Evolutionary conservation across 495 filamentous ascomycete genomes (phyloP), one percentile per base, ranked within the genome.

Genomic region (Aspergillus baeticus): DNA sequence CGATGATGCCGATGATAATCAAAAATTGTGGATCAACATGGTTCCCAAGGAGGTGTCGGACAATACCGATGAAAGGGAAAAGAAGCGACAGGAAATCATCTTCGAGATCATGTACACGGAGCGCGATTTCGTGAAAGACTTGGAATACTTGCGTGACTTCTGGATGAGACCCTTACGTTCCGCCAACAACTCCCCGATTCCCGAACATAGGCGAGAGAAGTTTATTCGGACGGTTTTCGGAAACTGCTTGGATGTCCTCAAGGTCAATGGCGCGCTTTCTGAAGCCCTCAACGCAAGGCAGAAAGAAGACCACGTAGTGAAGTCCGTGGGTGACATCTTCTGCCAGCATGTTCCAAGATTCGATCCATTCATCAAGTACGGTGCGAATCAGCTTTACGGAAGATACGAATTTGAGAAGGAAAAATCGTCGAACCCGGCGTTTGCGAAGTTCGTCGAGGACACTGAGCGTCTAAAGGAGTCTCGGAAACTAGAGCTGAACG

Each of bases 71-170:
- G 95, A 99, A 55, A 83, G 81, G 56, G 94, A 99, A 67, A 95
- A 96, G 84, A 98, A 97, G 73, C 84, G 95, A 10, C 95, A 99
- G 66, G 95, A 99, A 66, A 87, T 98, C 55, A 97, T 99, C 58
- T 96, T 93, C 21, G 95, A 99, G 67, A 86, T 96, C 59, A 96
- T 96, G 85, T 99, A 99, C 70, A 99, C 95, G 0, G 95, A 99
- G 70, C 85, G 95, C 36, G 95, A 99, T 72, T 99, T 99, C 62
- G 95, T 99, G 68, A 99, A 99, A 77, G 95, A 99, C 67, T 78
- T 99, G 61, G 95, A 99, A 68, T 99, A 99, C 65, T 74, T 99
- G 26, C 85, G 93, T 55, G 95, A 99, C 74, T 98, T 98, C 82
- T 99, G 95, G 95, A 96, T 98, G 78, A 84, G 91, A 60, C 95